Evolutionary conservation across 495 filamentous ascomycete genomes (phyloP).

Genomic region (Cudoniella acicularis): DNA sequence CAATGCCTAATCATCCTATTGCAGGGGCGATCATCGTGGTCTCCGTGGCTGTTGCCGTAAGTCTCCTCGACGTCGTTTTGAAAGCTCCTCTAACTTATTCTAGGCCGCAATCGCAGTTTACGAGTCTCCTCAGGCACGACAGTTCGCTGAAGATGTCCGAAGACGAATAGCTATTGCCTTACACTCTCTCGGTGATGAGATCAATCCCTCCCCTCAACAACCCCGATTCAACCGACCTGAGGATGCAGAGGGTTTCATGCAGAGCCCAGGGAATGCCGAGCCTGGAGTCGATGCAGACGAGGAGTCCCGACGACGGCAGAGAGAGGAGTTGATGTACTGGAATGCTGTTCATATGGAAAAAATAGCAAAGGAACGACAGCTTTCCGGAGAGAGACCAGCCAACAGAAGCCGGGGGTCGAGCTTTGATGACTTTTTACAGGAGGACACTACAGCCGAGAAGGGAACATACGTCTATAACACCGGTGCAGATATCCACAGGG

Average conservation of each 20-base stretch:
- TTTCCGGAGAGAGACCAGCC: slow-evolving; percentile 12
- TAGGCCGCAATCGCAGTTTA: slow-evolving; percentile 74
- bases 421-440: slow-evolving; percentile 53
- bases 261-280: slow-evolving; percentile 49
- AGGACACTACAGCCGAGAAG: slow-evolving; percentile 37
- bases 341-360: slow-evolving; percentile 38
- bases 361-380: slow-evolving; percentile 14
- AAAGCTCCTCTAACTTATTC: background rate
- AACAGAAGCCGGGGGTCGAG: slow-evolving; percentile 30
- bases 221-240: slow-evolving; percentile 55
- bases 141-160: slow-evolving; percentile 70
- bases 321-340: slow-evolving; percentile 73
- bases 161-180: slow-evolving; percentile 75
- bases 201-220: slow-evolving; percentile 48
- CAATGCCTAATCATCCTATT: slow-evolving; percentile 43
- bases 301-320: slow-evolving; percentile 57
- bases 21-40: slow-evolving; percentile 75
- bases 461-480: slow-evolving; percentile 51
- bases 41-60: slow-evolving; percentile 66
- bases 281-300: slow-evolving; percentile 63
- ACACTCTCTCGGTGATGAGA: slow-evolving; percentile 71
- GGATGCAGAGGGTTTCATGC: slow-evolving; percentile 53
- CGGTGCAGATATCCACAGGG: slow-evolving; percentile 32
- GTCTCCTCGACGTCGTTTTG: background rate
- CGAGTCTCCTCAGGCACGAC: slow-evolving; percentile 75